Evolutionary conservation across 2,329 filamentous ascomycete genomes (phyloP).

Genomic region (Eutypella sp.): DNA sequence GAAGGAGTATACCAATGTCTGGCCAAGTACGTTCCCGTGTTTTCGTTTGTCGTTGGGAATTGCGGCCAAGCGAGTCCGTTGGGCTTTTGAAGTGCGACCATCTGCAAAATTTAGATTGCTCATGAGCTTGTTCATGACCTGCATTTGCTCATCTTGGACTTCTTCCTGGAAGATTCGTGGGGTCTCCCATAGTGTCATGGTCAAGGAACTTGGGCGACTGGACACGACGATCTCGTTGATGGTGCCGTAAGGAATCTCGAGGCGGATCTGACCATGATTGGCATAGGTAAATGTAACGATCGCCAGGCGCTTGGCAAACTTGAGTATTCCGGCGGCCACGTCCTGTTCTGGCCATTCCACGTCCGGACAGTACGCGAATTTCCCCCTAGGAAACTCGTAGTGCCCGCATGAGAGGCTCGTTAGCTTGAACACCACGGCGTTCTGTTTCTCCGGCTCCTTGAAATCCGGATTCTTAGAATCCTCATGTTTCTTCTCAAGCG

Average conservation of each 20-base stretch:
- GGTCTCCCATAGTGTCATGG: constrained; percentile 46
- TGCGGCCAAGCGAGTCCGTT: constrained; percentile 25
- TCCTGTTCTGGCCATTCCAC: constrained; percentile 32
- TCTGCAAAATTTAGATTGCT: constrained; percentile 10
- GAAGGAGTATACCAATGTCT: constrained; percentile 42
- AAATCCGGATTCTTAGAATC: constrained; percentile 20
- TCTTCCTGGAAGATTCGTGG: constrained; percentile 41
- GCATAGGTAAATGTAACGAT: constrained; percentile 29
- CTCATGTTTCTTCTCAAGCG: constrained; percentile 28
- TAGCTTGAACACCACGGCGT: constrained; percentile 15
- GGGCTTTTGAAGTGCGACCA: constrained; percentile 1
- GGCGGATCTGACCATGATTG: constrained; percentile 17
- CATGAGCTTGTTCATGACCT: constrained; percentile 9
- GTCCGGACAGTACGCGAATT: constrained; percentile 41
- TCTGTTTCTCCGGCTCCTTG: constrained; percentile 13
- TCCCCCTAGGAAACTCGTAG: constrained; percentile 34
- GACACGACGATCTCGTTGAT: constrained; percentile 41
- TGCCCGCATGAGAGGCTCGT: constrained; percentile 40
- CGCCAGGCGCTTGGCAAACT: constrained; percentile 39
- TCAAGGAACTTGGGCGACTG: constrained; percentile 32
- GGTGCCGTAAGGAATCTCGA: constrained; percentile 46
- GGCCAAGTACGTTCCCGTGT: constrained; percentile 32
- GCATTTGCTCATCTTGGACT: constrained; percentile 27
- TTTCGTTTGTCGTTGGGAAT: constrained; percentile 19
- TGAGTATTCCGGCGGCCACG: constrained; percentile 17